These are phyloP conservation scores for Lepidium africanum DNA, from an alignment of 345 rosid genomes.

Conservation along the genomic window DNA sequence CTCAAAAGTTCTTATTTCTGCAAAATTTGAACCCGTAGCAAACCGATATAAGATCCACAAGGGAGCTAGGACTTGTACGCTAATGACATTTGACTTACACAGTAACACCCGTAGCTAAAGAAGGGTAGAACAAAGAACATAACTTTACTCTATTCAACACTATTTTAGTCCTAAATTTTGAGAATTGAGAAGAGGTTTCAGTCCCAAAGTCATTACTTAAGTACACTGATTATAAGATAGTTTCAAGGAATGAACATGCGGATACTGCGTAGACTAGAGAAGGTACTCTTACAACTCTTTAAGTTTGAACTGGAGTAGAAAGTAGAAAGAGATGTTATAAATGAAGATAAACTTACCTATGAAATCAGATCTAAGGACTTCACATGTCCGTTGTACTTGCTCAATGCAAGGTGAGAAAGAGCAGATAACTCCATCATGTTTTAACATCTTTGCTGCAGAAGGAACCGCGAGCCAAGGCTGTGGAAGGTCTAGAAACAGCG, in stretches of 20 bases:
- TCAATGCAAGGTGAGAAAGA: conserved; percentile 97
- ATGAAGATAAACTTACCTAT: conserved; percentile 42
- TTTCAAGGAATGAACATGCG: neutral
- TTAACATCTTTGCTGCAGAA: conserved; percentile 79
- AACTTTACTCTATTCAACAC: neutral
- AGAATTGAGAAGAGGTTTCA: neutral
- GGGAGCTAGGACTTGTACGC: neutral
- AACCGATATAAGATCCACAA: neutral
- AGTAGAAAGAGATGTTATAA: neutral
- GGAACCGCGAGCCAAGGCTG: conserved; percentile 84
- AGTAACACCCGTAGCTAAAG: neutral
- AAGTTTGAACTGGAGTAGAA: neutral
- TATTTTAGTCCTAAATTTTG: neutral
- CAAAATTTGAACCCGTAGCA: conserved; percentile 8
- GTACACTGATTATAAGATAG: neutral
- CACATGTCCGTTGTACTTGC: conserved; percentile 89
- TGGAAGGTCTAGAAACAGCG: conserved; percentile 79
- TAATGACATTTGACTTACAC: neutral
- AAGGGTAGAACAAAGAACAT: neutral
- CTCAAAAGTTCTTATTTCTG: conserved; percentile 88
- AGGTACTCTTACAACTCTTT: conserved; percentile 32
- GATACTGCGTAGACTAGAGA: neutral
- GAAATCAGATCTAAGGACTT: conserved; percentile 59
- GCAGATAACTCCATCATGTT: conserved; percentile 71
- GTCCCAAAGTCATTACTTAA: neutral